A percentile compares a stretch with the other conserved stretches of the same genome.
These are phyloP conservation scores for Chaetomium sp. DNA, from an alignment of 2,329 filamentous ascomycete species.

Conservation along the genomic window DNA sequence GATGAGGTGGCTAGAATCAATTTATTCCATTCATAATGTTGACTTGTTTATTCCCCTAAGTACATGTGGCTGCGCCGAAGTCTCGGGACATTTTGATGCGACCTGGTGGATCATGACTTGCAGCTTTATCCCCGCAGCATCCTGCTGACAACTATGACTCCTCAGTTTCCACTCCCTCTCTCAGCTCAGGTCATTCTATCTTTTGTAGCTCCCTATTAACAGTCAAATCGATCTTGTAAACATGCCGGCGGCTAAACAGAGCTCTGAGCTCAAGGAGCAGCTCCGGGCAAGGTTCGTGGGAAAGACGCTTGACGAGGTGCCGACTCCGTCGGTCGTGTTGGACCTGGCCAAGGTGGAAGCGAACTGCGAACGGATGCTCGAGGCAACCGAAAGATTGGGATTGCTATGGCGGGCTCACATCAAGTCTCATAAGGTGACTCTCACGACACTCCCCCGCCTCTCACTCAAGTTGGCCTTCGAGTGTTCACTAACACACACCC, in stretches of 20 bases:
- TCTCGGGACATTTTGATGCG: neutral
- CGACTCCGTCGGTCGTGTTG: slow-evolving; percentile 68
- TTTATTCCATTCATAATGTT: too few relatives aligned
- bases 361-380: slow-evolving; percentile 73
- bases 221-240: neutral
- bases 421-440: slow-evolving; percentile 75
- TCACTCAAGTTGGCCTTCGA: neutral
- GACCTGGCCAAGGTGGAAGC: slow-evolving; percentile 65
- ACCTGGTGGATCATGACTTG: neutral
- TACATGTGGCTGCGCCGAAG: neutral
- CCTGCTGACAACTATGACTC: neutral
- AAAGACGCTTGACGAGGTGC: slow-evolving; percentile 60
- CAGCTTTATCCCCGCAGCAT: neutral
- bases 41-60: too few relatives aligned
- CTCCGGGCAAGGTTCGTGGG: slow-evolving; percentile 56
- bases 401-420: slow-evolving; percentile 75
- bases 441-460: neutral
- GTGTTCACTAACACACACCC: neutral
- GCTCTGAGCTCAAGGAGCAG: slow-evolving; percentile 38
- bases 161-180: neutral
- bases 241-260: neutral
- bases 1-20: neutral
- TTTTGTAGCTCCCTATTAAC: neutral
- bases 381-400: slow-evolving; percentile 58
- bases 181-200: neutral